Conservation (phyloP, 345 rosid species). For the Lenwebbia sp. region DNA sequence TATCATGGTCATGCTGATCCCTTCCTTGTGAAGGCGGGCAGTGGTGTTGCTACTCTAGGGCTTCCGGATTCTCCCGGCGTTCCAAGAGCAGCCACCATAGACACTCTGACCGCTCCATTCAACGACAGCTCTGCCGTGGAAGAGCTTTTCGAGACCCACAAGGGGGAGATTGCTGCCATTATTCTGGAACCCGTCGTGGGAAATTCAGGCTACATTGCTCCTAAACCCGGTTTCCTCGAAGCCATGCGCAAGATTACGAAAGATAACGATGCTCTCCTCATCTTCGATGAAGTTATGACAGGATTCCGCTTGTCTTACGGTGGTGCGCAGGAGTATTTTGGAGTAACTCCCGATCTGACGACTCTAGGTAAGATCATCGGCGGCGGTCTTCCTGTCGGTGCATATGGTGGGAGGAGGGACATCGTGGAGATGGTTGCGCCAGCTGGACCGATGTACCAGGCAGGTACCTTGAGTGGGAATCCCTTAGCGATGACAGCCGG, state of each 20-base stretch:
- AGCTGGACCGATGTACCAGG: slow-evolving; percentile 98
- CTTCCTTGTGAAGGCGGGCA: slow-evolving; percentile 90
- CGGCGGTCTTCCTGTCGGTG: slow-evolving; percentile 92
- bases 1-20: slow-evolving; percentile 98
- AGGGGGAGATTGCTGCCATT: slow-evolving; percentile 66
- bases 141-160: slow-evolving; percentile 42
- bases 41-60: slow-evolving; percentile 92
- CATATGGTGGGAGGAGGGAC: slow-evolving; percentile 89
- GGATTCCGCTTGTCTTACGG: slow-evolving; percentile 89
- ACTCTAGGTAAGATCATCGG: slow-evolving; percentile 91
- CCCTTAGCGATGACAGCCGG: slow-evolving; percentile 97
- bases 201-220: slow-evolving; percentile 77
- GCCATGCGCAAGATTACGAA: slow-evolving; percentile 42
- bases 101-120: slow-evolving; percentile 70
- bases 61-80: slow-evolving; percentile 96
- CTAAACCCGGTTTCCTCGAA: slow-evolving; percentile 59
- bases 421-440: slow-evolving; percentile 99
- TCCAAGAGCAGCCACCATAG: slow-evolving; percentile 72
- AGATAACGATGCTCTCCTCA: slow-evolving; percentile 59
- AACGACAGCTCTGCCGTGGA: slow-evolving; percentile 58
- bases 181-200: slow-evolving; percentile 95
- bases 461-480: slow-evolving; percentile 92
- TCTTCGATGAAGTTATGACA: slow-evolving; percentile 94
- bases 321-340: slow-evolving; percentile 89
- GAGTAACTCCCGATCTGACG: slow-evolving; percentile 68